Evolutionary conservation across 805 yeast genomes (phyloP).

Genomic region (Kuraishia floccosa): DNA sequence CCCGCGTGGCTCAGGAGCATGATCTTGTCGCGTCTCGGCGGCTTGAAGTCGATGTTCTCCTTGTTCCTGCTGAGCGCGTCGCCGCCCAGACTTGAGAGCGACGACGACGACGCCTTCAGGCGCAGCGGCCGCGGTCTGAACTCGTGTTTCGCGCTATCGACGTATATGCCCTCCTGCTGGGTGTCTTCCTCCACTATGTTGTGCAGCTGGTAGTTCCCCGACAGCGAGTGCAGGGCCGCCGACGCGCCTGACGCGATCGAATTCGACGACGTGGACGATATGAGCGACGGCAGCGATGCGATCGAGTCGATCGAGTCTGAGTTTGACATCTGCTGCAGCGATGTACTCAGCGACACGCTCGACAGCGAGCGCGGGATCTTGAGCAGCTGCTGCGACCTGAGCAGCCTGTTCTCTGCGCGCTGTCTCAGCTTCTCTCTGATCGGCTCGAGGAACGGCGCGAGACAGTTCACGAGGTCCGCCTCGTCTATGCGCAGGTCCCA

Average conservation of each 20-base stretch:
- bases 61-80: no score
- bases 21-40: no score
- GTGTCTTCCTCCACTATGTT: constrained; percentile 1
- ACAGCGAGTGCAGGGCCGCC: constrained; percentile 4
- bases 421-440: constrained; percentile 42
- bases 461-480: constrained; percentile 55
- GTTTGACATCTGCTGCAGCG: constrained; percentile 5
- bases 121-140: constrained; percentile 11
- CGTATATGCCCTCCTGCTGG: constrained; percentile 2
- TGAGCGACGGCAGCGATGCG: constrained; percentile 15
- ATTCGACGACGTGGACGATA: constrained; percentile 19
- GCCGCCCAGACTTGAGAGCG: no score
- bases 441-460: constrained; percentile 67
- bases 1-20: no score
- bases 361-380: constrained; percentile 3
- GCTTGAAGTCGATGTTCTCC: no score
- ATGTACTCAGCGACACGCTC: constrained; percentile 4
- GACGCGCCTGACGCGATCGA: constrained; percentile 3
- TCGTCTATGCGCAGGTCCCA: constrained; percentile 75
- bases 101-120: constrained; percentile 5
- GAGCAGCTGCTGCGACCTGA: constrained; percentile 4
- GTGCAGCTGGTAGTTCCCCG: constrained; percentile 3
- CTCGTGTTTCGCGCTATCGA: constrained; percentile 3
- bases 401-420: constrained; percentile 2
- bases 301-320: constrained; percentile 19